Evolutionary conservation across 2,329 filamentous ascomycete species (phyloP).

Genomic region (Byssothecium circinans): DNA sequence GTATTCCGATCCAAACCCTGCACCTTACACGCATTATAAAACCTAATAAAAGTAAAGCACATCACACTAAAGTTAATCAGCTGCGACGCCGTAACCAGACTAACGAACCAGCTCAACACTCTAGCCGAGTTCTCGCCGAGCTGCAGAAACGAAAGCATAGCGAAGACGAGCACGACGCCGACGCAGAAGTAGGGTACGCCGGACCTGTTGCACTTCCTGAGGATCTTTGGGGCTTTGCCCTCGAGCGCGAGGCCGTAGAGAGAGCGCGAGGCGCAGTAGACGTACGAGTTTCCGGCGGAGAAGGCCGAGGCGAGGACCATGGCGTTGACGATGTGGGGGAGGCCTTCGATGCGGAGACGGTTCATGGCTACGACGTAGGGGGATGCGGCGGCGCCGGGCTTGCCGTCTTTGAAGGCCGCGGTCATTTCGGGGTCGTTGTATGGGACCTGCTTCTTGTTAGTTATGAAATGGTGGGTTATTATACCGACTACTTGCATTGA

Average conservation of each 20-base stretch:
- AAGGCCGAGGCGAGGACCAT: slow-evolving; percentile 58
- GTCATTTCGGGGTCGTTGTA: slow-evolving; percentile 66
- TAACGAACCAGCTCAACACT: slow-evolving; percentile 75
- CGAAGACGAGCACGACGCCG: slow-evolving; percentile 64
- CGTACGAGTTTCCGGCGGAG: slow-evolving; percentile 59
- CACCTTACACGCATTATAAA: slow-evolving; percentile 67
- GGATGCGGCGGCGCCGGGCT: slow-evolving; percentile 67
- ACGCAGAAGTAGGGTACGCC: slow-evolving; percentile 78
- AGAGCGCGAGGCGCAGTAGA: slow-evolving; percentile 57
- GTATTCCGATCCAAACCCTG: slow-evolving; percentile 69
- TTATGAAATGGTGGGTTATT: neutral
- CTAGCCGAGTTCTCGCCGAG: slow-evolving; percentile 67
- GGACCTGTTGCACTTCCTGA: slow-evolving; percentile 60
- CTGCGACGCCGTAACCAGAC: slow-evolving; percentile 71
- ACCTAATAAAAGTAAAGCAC: slow-evolving; percentile 71
- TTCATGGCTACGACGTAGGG: slow-evolving; percentile 65
- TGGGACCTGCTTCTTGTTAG: slow-evolving; percentile 52
- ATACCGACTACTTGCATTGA: slow-evolving; percentile 49
- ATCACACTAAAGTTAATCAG: slow-evolving; percentile 53
- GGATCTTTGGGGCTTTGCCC: slow-evolving; percentile 56
- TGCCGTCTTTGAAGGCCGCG: slow-evolving; percentile 60
- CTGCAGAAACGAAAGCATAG: slow-evolving; percentile 74
- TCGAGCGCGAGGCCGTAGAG: slow-evolving; percentile 58
- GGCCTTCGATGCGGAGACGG: slow-evolving; percentile 55
- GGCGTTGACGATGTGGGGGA: slow-evolving; percentile 64